Base-by-base conservation (phyloP, 176 grass and related monocot genomes). In the Musa troglodytarum region DNA sequence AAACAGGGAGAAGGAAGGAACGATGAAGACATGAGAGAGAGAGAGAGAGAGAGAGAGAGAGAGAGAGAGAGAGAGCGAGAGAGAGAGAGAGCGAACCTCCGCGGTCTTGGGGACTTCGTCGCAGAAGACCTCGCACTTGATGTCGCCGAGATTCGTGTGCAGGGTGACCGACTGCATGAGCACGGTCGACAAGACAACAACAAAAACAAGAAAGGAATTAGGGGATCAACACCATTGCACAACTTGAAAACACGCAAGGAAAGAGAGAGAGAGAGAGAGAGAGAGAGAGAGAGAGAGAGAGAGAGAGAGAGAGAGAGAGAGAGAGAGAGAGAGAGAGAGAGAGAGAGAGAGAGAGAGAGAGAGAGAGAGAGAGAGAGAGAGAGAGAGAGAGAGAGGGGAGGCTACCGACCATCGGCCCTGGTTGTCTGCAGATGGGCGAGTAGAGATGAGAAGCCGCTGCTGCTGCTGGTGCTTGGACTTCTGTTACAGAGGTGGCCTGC, bases 71-170 rank as follows among this genome's bases (percentile, higher is more conserved):
- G 34, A n/a, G 52, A 9, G 17, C 17, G 14, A 22, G 12, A 6
- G 26, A 58, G 51, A 25, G 8, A 28, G 64, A 10, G 59, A 11
- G 15, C 16, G 50, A 24, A 88, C 86, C 86, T 88, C 86, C 2
- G 86, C 72, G 2, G 88, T 82, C 73, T 88, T 88, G 52, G 95
- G 80, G 49, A 79, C 90, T 82, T 98, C 86, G 73, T 98, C 95
- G 82, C 95, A 98, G 82, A 82, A 82, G 77, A 98, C 80, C 90
- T 98, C 95, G 82, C 90, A 91, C 84, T 98, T 98, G 88, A 98
- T 94, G 81, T 91, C 95, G n/a, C 95, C 90, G 53, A 98, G 85
- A 77, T 98, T 98, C 54, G 95, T 98, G 84, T 98, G 95, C 77
- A 98, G 88, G 72, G 90, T 98, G 76, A 93, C 90, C 68, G 88